Base-by-base conservation (phyloP, 75 land plant species). In the Selaginella tamariscina region DNA sequence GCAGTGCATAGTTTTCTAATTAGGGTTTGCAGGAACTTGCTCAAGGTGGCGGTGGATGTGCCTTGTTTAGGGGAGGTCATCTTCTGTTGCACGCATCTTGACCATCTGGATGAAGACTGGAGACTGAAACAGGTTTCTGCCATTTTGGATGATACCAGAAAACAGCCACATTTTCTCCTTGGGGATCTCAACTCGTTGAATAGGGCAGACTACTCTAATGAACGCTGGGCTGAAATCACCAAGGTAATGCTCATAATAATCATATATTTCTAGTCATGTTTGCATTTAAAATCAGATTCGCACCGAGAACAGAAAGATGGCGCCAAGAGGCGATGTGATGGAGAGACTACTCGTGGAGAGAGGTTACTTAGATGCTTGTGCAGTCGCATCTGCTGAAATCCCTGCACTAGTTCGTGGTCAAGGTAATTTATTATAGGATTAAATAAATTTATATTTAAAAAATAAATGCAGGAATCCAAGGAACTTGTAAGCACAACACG, bases 131-230 rank as follows among this genome's bases (percentile, higher is more conserved):
- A 87, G 78, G 79, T 85, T 1, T 75, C 71, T 27, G 68, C 88
- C 0, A 82, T 82, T n/a, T 56, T 87, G 21, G 78, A 80, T n/a
- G 49, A 39, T 15, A 39, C 49, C 11, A 39, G 15, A 39, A 39
- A 39, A 15, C 72, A 11, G 24, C 83, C 88, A 0, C 90, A 87
- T 63, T 75, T 87, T 55, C 66, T 87, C 13, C 81, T 79, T 2
- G 90, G 88, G 44, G 82, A 82, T 24, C 81, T 87, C 23, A 87
- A 87, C 64, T 80, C 88, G n/a, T 79, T 87, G 22, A 84, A 87
- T 33, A 78, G 67, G 65, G 72, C 83, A 5, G 90, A 87, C 60
- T 87, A 87, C 62, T 87, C 88, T 0, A 30, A 29, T 33, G 88
- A 82, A 30, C 76, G 90, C 59, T 87, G 90, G 90, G 63, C 65